Conservation (phyloP, 129 eudicot genomes). For the Solidago caesia region DNA sequence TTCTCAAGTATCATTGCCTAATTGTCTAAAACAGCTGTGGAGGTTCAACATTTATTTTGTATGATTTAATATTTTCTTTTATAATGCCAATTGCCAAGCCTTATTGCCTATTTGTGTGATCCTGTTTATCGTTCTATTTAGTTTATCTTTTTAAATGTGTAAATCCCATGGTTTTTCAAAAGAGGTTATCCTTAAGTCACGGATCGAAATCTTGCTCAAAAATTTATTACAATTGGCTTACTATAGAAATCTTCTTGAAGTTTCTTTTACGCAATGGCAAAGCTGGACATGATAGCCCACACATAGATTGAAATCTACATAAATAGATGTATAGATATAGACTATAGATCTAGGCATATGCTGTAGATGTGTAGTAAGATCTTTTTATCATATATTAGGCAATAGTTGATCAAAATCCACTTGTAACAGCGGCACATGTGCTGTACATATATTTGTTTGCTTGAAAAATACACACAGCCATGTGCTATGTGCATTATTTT, state of each 20-base stretch:
- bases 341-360: conserved; percentile 11
- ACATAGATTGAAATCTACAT: background rate
- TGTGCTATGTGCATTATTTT: conserved; percentile 31
- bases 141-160: background rate
- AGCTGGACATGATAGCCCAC: conserved; percentile 21
- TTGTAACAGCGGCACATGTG: conserved; percentile 27
- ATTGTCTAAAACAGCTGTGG: background rate
- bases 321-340: conserved; percentile 18
- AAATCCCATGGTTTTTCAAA: background rate
- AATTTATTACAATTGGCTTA: conserved; percentile 8
- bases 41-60: background rate
- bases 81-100: conserved; percentile 11
- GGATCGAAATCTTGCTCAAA: background rate
- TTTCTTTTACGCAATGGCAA: conserved; percentile 17
- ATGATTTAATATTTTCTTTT: background rate
- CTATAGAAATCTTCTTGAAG: conserved; percentile 8
- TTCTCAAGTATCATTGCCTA: too few species aligned
- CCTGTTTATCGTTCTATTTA: background rate
- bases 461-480: conserved; percentile 30
- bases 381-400: background rate
- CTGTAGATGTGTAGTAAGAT: background rate
- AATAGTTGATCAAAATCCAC: conserved; percentile 12
- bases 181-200: background rate
- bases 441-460: conserved; percentile 30
- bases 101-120: background rate